Evolutionary conservation across 2,329 filamentous ascomycete species (phyloP), one percentile per base, ranked within the genome.

Genomic region (Aureobasidium namibiae): DNA sequence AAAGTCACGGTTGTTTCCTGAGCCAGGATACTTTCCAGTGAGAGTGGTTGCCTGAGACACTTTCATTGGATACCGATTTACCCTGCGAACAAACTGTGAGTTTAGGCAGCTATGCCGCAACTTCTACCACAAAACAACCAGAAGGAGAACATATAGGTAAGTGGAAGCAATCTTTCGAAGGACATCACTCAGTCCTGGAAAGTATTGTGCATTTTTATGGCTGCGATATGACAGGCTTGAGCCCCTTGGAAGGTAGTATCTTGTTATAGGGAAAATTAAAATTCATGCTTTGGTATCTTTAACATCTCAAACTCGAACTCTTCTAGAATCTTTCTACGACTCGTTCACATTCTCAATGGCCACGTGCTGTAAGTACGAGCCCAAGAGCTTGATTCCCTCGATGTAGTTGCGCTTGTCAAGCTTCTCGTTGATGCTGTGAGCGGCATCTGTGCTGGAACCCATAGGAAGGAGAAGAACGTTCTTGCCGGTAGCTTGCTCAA

Each of bases 371-470:
- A 99, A 77, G 73, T 99, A 99, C 3, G 92, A 89, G 49, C 94
- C 94, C 60, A 99, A 76, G 63, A 99, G 77, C 83, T 99, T 99
- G 68, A 89, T 96, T 50, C 94, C 94, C 79, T 99, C 91, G 69
- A 99, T 95, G 74, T 99, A 99, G 77, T 99, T 99, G 71, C 83
- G 85, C 82, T 89, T 91, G 75, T 99, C 94, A 60, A 99, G 80
- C 82, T 96, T 96, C 83, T 97, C 94, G 74, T 99, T 99, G 76
- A 96, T 95, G 34, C 90, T 96, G 77, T 99, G 94, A 8, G 94
- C 94, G 42, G 89, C 92, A 73, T 97, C 94, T 1, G 92, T 99
- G 44, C 89, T 95, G 79, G 89, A 95, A 46, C 94, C 94, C 94
- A 99, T 97, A 33, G 94, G 94, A 66, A 99, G 77, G 65, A 99